Evolutionary conservation across 495 filamentous ascomycete species (phyloP).

Genomic region (Aspergillus saccharolyticus): DNA sequence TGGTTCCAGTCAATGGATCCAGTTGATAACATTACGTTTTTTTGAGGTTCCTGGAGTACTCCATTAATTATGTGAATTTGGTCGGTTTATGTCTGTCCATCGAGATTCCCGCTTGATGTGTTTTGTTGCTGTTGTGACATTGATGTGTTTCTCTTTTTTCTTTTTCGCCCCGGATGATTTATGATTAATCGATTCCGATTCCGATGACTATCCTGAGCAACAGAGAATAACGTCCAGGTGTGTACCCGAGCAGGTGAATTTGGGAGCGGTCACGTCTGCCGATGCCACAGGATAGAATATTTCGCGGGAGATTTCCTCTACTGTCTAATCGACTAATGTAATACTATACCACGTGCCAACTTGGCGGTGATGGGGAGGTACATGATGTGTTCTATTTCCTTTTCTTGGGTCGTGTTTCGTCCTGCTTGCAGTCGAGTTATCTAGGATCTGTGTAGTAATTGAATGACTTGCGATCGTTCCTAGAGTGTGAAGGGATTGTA

Average conservation of each 20-base stretch:
- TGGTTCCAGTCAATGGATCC: slow-evolving; percentile 2
- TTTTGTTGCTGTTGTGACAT: slow-evolving; percentile 10
- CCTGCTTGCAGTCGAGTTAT: not conserved
- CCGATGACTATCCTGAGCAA: not conserved
- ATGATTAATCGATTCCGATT: slow-evolving; percentile 7
- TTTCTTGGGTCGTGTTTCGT: slow-evolving; percentile 10
- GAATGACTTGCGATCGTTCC: not conserved
- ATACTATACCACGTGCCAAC: slow-evolving; percentile 32
- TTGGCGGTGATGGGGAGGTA: slow-evolving; percentile 3
- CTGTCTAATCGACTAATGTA: slow-evolving; percentile 29
- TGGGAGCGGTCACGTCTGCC: not conserved
- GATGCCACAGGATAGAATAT: not conserved
- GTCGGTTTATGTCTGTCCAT: slow-evolving; percentile 8
- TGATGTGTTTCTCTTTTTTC: slow-evolving; percentile 8
- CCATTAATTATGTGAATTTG: slow-evolving; percentile 11
- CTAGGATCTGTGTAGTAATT: slow-evolving; percentile 5
- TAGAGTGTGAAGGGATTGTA: not conserved
- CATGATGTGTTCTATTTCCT: no score
- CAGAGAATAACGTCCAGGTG: not conserved
- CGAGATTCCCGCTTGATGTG: slow-evolving; percentile 14
- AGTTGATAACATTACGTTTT: slow-evolving; percentile 11
- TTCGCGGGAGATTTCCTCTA: not conserved
- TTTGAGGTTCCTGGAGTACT: slow-evolving; percentile 8
- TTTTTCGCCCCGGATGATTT: slow-evolving; percentile 7
- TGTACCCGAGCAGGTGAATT: not conserved